phyloP scores from a whole-genome alignment of 75 land plant genomes.

The Azolla pinnata region DNA sequence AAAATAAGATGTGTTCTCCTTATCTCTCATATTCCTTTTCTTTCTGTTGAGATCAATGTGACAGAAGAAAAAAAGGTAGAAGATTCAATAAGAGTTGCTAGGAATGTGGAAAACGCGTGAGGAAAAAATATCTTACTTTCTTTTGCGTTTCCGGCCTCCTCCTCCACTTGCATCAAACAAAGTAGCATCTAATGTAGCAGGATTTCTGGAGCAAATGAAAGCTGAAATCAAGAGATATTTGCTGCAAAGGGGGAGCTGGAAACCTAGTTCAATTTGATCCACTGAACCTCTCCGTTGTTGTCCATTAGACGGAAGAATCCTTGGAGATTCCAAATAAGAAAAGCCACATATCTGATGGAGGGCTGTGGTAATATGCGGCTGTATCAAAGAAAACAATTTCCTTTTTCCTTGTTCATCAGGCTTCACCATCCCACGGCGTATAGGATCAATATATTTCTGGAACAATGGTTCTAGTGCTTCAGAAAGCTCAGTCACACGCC shows the following conservation, averaged over 20 bases:
- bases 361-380: conserved; percentile 58
- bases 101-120: background rate
- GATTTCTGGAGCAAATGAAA: conserved; percentile 91
- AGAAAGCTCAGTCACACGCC: conserved; percentile 70
- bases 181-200: conserved; percentile 91
- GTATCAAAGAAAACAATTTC: conserved; percentile 48
- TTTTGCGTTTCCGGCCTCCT: conserved; percentile 45
- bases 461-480: conserved; percentile 52
- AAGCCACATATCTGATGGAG: conserved; percentile 51
- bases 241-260: conserved; percentile 74
- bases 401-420: conserved; percentile 72
- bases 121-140: conserved; percentile 38
- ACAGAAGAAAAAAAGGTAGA: too few species aligned
- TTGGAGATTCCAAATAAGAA: conserved; percentile 9
- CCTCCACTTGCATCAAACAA: conserved; percentile 80
- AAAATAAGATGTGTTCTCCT: too few species aligned
- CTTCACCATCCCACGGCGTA: conserved; percentile 26
- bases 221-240: conserved; percentile 90
- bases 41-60: too few species aligned
- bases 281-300: background rate
- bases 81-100: background rate
- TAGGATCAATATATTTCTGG: conserved; percentile 65
- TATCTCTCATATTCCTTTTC: too few species aligned
- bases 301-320: background rate
- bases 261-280: conserved; percentile 30